Evolutionary conservation across 2,329 filamentous ascomycete genomes (phyloP).

Genomic region (Trichoderma hamatum): DNA sequence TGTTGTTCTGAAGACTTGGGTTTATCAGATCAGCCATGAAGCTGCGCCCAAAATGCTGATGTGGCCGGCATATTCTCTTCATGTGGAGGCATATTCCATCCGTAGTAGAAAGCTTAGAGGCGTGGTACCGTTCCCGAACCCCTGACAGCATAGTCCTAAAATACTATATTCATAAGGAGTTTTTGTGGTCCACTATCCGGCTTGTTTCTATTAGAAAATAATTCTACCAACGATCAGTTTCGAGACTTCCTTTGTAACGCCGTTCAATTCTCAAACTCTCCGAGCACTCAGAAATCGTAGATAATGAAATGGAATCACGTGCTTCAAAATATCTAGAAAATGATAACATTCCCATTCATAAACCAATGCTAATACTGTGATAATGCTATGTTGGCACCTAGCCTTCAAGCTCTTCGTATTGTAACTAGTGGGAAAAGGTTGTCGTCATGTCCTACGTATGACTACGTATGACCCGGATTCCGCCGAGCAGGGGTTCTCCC

Average conservation of each 20-base stretch:
- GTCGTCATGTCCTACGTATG: conserved; percentile 10
- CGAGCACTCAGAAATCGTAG: too few relatives aligned
- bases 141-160: too few relatives aligned
- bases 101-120: too few relatives aligned
- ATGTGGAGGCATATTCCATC: too few relatives aligned
- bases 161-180: too few relatives aligned
- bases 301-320: background rate
- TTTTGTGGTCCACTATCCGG: background rate
- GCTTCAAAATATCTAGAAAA: background rate
- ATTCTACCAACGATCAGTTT: background rate
- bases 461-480: background rate
- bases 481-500: background rate
- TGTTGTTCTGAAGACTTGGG: background rate
- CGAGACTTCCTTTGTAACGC: background rate
- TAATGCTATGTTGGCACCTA: background rate
- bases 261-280: background rate
- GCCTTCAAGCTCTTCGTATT: background rate
- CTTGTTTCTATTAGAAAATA: background rate
- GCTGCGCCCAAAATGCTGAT: background rate
- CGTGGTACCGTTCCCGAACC: too few relatives aligned
- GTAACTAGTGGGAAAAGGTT: background rate
- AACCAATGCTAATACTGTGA: background rate
- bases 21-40: background rate
- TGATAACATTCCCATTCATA: background rate
- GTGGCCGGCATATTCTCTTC: background rate